Base-by-base conservation (phyloP, 2,329 filamentous ascomycete species). In the Clonostachys sp. region DNA sequence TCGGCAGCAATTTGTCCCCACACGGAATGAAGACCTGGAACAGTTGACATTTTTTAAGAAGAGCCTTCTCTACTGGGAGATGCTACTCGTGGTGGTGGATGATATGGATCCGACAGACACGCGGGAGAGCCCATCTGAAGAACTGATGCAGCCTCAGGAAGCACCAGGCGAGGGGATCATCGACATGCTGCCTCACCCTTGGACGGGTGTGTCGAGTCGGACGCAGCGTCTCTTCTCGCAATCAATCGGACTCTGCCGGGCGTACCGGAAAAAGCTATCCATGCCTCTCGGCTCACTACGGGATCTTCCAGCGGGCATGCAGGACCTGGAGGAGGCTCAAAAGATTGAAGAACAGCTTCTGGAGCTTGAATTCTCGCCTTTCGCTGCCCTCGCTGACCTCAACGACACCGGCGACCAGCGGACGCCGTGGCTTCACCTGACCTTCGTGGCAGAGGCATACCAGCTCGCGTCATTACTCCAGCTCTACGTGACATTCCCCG, bases 11-110 rank as follows among this genome's bases (percentile, higher is more conserved):
- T 41, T 54, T 1, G 34, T 48, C 5, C 39, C 41, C 0, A 50
- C 51, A 2, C 53, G 53, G 2, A 50, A 52, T 0, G 47, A 56
- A 4, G 54, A 67, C n/a, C 45, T 51, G 3, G 55, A 65, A 9
- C 51, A 64, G 6, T 60, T 57, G 1, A 54, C 53, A 1, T 68
- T 69, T 20, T 71, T 71, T 45, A 64, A 66, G 38, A 66, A 68
- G 41, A 69, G 67, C 34, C 53, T 68, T 45, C 56, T 63, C 0
- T 71, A 71, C 48, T 68, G 67, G 49, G 67, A 71, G 39, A 63
- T 71, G 57, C 51, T 71, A 5, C 54, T 68, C 2, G 61, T 65
- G 1, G 62, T 71, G 0, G 65, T 71, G 4, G 62, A 58, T 1
- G 63, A 68, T 34, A 30, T 30, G 24, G 24, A 30, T 30, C 24